These are phyloP conservation scores for Cryptococcus maquisensis DNA, from an alignment of 1,284 basidiomycete genomes.

Conservation along the genomic window DNA sequence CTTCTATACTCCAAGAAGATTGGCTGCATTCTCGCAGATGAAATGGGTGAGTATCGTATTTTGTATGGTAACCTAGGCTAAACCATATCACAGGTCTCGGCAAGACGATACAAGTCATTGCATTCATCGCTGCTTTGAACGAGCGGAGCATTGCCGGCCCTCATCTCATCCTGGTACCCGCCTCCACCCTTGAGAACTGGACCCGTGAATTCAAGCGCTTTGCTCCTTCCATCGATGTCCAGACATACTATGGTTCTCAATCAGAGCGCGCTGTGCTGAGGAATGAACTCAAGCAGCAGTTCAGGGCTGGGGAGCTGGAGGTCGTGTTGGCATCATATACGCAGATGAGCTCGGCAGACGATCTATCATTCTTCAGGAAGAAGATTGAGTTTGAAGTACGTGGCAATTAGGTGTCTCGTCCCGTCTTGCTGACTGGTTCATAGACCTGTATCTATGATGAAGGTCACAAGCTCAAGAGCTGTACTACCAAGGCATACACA, in stretches of 20 bases:
- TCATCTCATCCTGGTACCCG: conserved; percentile 91
- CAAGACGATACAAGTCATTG: conserved; percentile 97
- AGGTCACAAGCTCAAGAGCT: conserved; percentile 94
- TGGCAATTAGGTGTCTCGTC: neutral
- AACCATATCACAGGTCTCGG: conserved; percentile 65
- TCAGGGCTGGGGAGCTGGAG: conserved; percentile 72
- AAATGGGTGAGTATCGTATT: conserved; percentile 70
- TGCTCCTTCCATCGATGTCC: conserved; percentile 74
- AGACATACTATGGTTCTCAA: conserved; percentile 91
- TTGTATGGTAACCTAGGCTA: neutral
- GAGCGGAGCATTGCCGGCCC: conserved; percentile 66
- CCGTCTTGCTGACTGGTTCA: neutral
- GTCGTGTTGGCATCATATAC: conserved; percentile 97
- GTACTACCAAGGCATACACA: conserved; percentile 89
- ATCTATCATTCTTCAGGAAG: conserved; percentile 82
- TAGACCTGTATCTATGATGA: conserved; percentile 91
- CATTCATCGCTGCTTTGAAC: conserved; percentile 87
- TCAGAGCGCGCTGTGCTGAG: conserved; percentile 77
- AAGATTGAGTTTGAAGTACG: conserved; percentile 77
- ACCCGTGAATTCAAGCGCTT: conserved; percentile 91
- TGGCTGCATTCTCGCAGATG: conserved; percentile 95
- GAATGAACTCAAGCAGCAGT: conserved; percentile 57
- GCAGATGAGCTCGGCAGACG: conserved; percentile 77
- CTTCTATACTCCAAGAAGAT: conserved; percentile 74
- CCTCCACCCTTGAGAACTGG: conserved; percentile 98